phyloP scores from a whole-genome alignment of 352 stramenopile genomes.

The Thalassiosira ordinaria region DNA sequence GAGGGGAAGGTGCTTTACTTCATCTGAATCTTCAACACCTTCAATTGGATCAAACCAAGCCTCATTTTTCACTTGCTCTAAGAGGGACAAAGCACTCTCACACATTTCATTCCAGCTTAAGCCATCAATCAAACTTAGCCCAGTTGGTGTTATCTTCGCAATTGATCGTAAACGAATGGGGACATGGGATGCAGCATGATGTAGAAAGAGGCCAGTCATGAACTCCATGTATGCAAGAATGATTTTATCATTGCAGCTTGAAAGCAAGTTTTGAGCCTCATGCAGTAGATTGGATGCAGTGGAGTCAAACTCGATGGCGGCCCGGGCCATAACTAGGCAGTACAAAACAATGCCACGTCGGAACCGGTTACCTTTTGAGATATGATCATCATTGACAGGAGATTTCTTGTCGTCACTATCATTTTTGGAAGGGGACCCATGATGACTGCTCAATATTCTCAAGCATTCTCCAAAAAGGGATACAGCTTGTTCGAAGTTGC shows the following conservation, averaged over 20 bases:
- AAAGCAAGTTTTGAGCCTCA: constrained; percentile 49
- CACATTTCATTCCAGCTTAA: constrained; percentile 61
- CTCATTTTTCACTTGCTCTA: constrained; percentile 63
- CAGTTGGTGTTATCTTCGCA: constrained; percentile 30
- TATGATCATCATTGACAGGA: not conserved
- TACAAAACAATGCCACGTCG: constrained; percentile 59
- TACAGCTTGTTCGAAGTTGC: constrained; percentile 57
- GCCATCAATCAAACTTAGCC: constrained; percentile 29
- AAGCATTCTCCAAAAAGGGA: constrained; percentile 54
- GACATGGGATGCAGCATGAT: constrained; percentile 48
- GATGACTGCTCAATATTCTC: constrained; percentile 49
- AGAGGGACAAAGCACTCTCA: constrained; percentile 34
- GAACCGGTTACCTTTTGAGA: constrained; percentile 24
- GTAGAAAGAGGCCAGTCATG: constrained; percentile 48
- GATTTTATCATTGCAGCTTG: constrained; percentile 48
- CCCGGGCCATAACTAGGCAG: constrained; percentile 47
- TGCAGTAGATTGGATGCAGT: constrained; percentile 51
- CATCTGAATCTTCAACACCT: constrained; percentile 38
- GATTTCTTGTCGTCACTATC: constrained; percentile 1
- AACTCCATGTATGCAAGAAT: constrained; percentile 56
- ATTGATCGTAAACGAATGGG: constrained; percentile 48
- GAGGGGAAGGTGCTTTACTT: constrained; percentile 60
- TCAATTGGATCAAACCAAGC: constrained; percentile 62
- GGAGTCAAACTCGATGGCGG: constrained; percentile 43
- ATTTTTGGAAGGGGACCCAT: constrained; percentile 13